These are phyloP conservation scores for Cladosporium sp. DNA, from an alignment of 2,329 filamentous ascomycete species.

Conservation along the genomic window DNA sequence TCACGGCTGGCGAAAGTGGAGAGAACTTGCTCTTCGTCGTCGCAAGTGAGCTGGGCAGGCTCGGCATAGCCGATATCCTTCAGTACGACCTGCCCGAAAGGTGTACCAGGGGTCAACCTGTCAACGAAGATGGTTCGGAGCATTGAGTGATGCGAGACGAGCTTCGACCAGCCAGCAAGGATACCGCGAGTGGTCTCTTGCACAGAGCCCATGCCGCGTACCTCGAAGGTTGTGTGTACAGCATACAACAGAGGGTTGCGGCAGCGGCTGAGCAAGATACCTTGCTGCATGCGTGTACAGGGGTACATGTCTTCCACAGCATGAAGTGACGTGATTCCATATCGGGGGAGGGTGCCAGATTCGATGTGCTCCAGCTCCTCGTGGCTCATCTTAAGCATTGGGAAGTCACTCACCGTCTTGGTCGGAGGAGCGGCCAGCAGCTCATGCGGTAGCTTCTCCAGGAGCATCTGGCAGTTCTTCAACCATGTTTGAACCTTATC, in stretches of 20 bases:
- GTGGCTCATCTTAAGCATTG: conserved; percentile 14
- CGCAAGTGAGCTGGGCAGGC: conserved; percentile 13
- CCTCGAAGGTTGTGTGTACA: conserved; percentile 17
- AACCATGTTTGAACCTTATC: conserved; percentile 15
- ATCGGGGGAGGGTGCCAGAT: conserved; percentile 9
- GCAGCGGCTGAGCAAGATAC: conserved; percentile 20
- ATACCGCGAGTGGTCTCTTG: neutral
- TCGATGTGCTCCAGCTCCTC: conserved; percentile 13
- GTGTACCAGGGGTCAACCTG: neutral
- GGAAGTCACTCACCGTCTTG: conserved; percentile 17
- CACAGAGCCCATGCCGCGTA: conserved; percentile 1
- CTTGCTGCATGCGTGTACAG: conserved; percentile 24
- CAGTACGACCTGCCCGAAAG: conserved; percentile 17
- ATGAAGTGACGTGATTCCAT: conserved; percentile 16
- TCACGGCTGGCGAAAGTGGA: conserved; percentile 17
- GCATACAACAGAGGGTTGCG: conserved; percentile 17
- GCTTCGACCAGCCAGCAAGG: conserved; percentile 37
- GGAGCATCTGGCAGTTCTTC: conserved; percentile 9
- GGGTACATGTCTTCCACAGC: conserved; percentile 20
- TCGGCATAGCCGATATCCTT: conserved; percentile 16
- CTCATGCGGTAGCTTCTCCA: conserved; percentile 13
- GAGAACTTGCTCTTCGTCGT: conserved; percentile 8
- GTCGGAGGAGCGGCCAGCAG: conserved; percentile 14
- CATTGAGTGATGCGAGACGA: conserved; percentile 37
- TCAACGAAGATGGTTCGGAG: conserved; percentile 44